phyloP scores from a whole-genome alignment of 108 stramenopile species.

The Epipyxis sp. region DNA sequence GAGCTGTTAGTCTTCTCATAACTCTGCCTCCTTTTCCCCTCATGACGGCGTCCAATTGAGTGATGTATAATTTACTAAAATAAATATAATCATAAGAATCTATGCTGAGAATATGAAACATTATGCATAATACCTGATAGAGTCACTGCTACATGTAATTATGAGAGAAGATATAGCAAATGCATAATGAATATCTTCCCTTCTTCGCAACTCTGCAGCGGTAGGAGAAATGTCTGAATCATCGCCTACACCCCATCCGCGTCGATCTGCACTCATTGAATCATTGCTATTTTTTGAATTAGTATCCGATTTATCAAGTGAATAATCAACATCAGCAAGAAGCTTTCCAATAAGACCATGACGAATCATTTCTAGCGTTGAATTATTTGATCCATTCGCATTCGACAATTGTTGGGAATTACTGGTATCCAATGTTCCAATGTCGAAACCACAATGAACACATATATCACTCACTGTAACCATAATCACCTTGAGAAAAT shows the following conservation, averaged over 20 bases:
- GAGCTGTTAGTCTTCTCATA: not conserved
- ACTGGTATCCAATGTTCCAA: not conserved
- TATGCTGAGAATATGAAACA: not conserved
- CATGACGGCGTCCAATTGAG: slow-evolving; percentile 10
- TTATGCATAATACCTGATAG: not conserved
- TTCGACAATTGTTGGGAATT: not conserved
- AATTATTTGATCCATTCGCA: not conserved
- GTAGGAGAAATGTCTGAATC: not conserved
- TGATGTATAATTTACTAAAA: not conserved
- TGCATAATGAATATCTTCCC: slow-evolving; percentile 7
- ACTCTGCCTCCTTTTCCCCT: not conserved
- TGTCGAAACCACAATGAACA: not conserved
- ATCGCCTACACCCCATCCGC: not conserved
- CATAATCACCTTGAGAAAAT: not conserved
- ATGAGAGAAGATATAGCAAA: not conserved
- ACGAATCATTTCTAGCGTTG: not conserved
- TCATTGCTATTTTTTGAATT: too few relatives aligned
- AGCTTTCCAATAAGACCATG: not conserved
- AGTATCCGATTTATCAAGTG: not conserved
- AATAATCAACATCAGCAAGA: not conserved
- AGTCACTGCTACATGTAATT: not conserved
- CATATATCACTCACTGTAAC: not conserved
- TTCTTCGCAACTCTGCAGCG: slow-evolving; percentile 6
- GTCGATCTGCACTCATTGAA: not conserved
- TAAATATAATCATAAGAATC: not conserved